A percentile compares a stretch with the other conserved stretches of the same genome.
Conservation (phyloP, 306 rosid species). For the Cercis canadensis region DNA sequence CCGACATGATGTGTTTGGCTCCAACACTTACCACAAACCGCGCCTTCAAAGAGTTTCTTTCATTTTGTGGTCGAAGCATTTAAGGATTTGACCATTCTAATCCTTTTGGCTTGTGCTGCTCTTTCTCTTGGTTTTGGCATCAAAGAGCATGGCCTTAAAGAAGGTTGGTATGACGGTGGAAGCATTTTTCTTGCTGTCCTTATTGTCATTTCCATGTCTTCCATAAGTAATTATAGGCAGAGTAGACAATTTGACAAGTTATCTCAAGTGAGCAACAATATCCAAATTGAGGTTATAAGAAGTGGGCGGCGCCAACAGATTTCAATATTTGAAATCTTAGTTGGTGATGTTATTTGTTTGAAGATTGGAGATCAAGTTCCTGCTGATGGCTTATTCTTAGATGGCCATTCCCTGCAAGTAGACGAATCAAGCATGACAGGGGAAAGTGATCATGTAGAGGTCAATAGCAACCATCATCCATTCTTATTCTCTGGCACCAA, state of each 20-base stretch:
- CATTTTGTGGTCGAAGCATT: conserved; percentile 41
- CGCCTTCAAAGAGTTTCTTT: conserved; percentile 42
- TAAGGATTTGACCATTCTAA: conserved; percentile 44
- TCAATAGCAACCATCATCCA: conserved; percentile 19
- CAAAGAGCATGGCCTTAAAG: conserved; percentile 40
- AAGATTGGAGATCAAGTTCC: conserved; percentile 55
- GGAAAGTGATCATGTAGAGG: conserved; percentile 47
- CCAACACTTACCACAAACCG: conserved; percentile 35
- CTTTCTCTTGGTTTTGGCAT: conserved; percentile 53
- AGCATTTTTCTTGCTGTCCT: conserved; percentile 48
- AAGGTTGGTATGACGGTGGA: conserved; percentile 53
- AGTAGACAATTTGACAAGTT: conserved; percentile 41
- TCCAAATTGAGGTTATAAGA: conserved; percentile 43
- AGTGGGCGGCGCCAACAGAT: conserved; percentile 28
- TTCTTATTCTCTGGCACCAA: conserved; percentile 50
- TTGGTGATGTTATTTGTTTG: conserved; percentile 46
- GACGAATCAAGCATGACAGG: conserved; percentile 53
- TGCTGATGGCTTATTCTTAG: conserved; percentile 50
- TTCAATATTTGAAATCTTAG: conserved; percentile 43
- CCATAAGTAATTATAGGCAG: conserved; percentile 40
- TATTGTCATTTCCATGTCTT: conserved; percentile 32
- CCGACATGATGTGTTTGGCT: conserved; percentile 28
- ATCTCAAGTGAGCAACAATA: conserved; percentile 34
- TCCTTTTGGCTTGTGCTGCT: conserved; percentile 45
- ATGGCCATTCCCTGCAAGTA: conserved; percentile 37